Percentiles rank a stretch among this genome's conserved stretches.
Conservation (phyloP, 106 monocot genomes). For the Dioscorea dumetorum region DNA sequence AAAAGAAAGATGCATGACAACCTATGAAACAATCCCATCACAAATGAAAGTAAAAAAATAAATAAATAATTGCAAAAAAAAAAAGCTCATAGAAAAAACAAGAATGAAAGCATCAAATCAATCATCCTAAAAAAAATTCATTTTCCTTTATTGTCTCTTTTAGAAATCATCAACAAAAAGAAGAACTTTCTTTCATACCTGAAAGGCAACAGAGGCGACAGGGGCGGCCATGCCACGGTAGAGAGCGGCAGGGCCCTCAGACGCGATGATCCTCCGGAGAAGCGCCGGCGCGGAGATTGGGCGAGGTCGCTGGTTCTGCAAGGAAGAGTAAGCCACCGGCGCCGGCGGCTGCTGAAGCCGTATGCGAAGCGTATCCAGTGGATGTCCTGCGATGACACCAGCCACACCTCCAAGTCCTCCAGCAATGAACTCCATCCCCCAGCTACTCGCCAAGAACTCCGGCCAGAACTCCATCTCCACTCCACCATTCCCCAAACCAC, state of each 20-base stretch:
- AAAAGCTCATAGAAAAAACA: too few relatives aligned
- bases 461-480: slow-evolving; percentile 93
- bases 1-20: too few relatives aligned
- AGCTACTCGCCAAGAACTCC: slow-evolving; percentile 86
- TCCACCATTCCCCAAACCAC: slow-evolving; percentile 23
- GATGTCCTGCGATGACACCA: slow-evolving; percentile 77
- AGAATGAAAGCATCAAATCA: too few relatives aligned
- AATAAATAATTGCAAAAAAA: too few relatives aligned
- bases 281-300: slow-evolving; percentile 35
- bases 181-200: slow-evolving; percentile 29
- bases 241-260: slow-evolving; percentile 75
- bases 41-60: too few relatives aligned
- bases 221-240: slow-evolving; percentile 93
- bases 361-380: slow-evolving; percentile 84
- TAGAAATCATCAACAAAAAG: not conserved
- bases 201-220: slow-evolving; percentile 78
- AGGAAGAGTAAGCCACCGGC: not conserved
- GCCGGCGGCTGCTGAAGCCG: slow-evolving; percentile 64
- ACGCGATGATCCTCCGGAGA: slow-evolving; percentile 50
- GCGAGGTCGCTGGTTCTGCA: not conserved
- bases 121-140: not conserved
- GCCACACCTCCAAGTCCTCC: slow-evolving; percentile 95
- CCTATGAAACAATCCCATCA: too few relatives aligned
- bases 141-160: not conserved
- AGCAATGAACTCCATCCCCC: slow-evolving; percentile 89